A percentile compares a stretch with the other conserved stretches of the same genome.
Evolutionary conservation across 2,329 filamentous ascomycete species (phyloP).

Genomic region (Aureobasidium namibiae): DNA sequence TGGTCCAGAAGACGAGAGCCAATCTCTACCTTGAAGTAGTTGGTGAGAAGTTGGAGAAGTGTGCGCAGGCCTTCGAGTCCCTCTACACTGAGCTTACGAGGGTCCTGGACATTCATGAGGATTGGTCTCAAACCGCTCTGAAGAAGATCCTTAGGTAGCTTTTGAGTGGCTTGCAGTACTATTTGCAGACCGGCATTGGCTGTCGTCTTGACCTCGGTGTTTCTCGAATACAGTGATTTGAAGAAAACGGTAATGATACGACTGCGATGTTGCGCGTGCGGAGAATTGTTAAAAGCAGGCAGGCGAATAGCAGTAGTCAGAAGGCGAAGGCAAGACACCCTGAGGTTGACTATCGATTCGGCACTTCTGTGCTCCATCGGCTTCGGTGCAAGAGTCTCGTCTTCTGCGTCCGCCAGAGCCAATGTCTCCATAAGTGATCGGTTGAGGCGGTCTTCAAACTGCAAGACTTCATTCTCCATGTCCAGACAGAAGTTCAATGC

Average conservation of each 20-base stretch:
- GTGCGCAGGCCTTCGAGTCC: conserved; percentile 86
- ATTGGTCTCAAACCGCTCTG: conserved; percentile 92
- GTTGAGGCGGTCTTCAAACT: conserved; percentile 86
- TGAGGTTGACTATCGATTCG: conserved; percentile 81
- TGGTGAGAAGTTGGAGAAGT: conserved; percentile 82
- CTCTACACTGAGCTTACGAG: conserved; percentile 78
- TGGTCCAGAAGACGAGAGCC: conserved; percentile 88
- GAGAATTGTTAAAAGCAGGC: conserved; percentile 76
- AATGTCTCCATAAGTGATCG: conserved; percentile 87
- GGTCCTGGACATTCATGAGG: conserved; percentile 91
- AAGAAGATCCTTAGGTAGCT: conserved; percentile 87
- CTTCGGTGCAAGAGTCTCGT: conserved; percentile 87
- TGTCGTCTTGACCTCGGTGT: conserved; percentile 83
- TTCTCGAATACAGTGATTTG: conserved; percentile 91
- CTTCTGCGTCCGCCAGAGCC: conserved; percentile 86
- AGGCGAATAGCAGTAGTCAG: conserved; percentile 90
- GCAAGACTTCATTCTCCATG: conserved; percentile 78
- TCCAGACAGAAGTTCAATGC: conserved; percentile 92
- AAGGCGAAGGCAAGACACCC: conserved; percentile 88
- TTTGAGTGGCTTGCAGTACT: conserved; percentile 79
- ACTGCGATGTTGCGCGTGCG: conserved; percentile 48
- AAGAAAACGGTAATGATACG: conserved; percentile 91
- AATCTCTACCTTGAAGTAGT: conserved; percentile 99
- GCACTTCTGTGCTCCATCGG: conserved; percentile 92
- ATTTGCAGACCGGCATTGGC: conserved; percentile 85